Evolutionary conservation across 352 stramenopile species (phyloP), one percentile per base, ranked within the genome.

Genomic region (Phytopythium ostracodes): DNA sequence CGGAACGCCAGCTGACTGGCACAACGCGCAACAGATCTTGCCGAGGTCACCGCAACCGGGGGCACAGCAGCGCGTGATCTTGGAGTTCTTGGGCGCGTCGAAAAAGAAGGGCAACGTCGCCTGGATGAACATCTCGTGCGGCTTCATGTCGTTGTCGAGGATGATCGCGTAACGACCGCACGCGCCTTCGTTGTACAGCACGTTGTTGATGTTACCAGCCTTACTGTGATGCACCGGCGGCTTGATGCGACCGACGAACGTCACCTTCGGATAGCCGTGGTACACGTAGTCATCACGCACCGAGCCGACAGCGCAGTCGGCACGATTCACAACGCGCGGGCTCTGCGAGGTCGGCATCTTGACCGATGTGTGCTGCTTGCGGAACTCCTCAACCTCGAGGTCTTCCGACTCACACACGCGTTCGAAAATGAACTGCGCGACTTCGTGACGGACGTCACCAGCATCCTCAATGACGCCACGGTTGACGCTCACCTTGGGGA

Each of bases 141-240:
- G 80, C 69, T 89, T 89, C 83, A 92, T 92, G 65, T 92, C 83
- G 64, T 89, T 91, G 67, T 92, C 83, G 38, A 92, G 63, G 50
- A 92, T 92, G 50, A 92, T 84, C 29, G 76, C 79, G 62, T 91
- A 89, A 24, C 80, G 79, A 11, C 79, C 81, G 44, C 63, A 76
- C 15, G 80, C 78, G n/a, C 79, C 77, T 67, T 92, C 83, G 54
- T 92, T 90, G 75, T 91, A 89, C 8, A 92, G 66, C 40, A 87
- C 79, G 53, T 92, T 91, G 76, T 92, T 92, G 62, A 90, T 89
- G 70, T 92, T 92, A 12, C 81, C 83, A 18, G 83, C 83, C 63
- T 92, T 92, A 33, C 68, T 80, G 70, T 92, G 83, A 66, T 92
- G 83, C 12, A 87, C 75, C 36, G 75, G 78, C 17, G 80, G 78